phyloP scores from a whole-genome alignment of 768 basidiomycete species.

The Lentinula aciculospora region DNA sequence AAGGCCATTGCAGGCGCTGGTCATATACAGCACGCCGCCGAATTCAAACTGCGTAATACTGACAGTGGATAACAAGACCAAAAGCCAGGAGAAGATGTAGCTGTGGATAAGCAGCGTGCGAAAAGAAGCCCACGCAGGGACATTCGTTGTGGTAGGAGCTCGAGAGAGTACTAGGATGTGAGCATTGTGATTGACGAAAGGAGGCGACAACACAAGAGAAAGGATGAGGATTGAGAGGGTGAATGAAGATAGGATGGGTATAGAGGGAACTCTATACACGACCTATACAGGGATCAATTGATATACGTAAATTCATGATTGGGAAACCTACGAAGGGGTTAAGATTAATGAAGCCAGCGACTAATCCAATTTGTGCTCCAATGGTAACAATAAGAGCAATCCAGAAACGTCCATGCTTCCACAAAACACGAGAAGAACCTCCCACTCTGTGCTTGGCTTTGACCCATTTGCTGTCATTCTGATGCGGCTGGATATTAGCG shows the following conservation, averaged over 20 bases:
- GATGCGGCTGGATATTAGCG: not conserved
- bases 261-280: slow-evolving; percentile 50
- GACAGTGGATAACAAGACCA: slow-evolving; percentile 47
- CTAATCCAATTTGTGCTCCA: slow-evolving; percentile 41
- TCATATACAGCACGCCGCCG: slow-evolving; percentile 47
- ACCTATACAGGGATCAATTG: slow-evolving; percentile 31
- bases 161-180: slow-evolving; percentile 17
- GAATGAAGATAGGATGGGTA: slow-evolving; percentile 44
- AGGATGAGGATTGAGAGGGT: slow-evolving; percentile 45
- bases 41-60: slow-evolving; percentile 34
- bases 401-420: slow-evolving; percentile 62
- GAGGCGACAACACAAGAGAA: slow-evolving; percentile 35
- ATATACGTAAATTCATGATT: not conserved
- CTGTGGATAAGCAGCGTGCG: slow-evolving; percentile 45
- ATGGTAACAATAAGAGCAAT: slow-evolving; percentile 41
- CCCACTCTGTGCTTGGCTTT: slow-evolving; percentile 12
- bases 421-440: slow-evolving; percentile 21
- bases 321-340: slow-evolving; percentile 58
- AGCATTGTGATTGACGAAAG: slow-evolving; percentile 22
- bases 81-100: slow-evolving; percentile 54
- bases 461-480: slow-evolving; percentile 19
- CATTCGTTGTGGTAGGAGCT: slow-evolving; percentile 20
- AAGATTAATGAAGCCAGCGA: slow-evolving; percentile 42
- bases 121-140: slow-evolving; percentile 36
- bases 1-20: slow-evolving; percentile 49